Conservation (phyloP, 768 basidiomycete genomes). For the Pulveroboletus sp. region DNA sequence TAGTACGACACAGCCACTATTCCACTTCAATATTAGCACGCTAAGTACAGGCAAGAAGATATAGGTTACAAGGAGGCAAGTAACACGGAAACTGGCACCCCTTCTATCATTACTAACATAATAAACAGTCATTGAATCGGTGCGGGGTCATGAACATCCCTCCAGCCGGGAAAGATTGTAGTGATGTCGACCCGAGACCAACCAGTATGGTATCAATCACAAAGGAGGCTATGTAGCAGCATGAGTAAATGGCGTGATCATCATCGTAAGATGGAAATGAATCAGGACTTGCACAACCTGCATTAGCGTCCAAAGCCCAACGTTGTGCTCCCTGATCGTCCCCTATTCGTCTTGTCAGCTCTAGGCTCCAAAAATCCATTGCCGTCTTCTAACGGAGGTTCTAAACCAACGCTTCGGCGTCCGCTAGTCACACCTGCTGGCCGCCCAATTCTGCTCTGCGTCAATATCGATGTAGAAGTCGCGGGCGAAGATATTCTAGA, state of each 20-base stretch:
- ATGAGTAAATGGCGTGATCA: slow-evolving; percentile 9
- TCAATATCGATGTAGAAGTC: slow-evolving; percentile 29
- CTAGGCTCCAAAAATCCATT: slow-evolving; percentile 15
- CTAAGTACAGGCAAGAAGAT: too few species aligned
- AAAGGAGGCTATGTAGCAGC: slow-evolving; percentile 7
- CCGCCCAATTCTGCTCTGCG: slow-evolving; percentile 46
- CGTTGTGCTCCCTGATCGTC: slow-evolving; percentile 28
- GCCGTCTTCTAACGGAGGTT: slow-evolving; percentile 22
- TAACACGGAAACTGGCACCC: slow-evolving; percentile 8
- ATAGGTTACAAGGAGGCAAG: too few species aligned
- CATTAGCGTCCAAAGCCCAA: slow-evolving; percentile 19
- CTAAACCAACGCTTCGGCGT: slow-evolving; percentile 40
- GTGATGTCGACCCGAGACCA: slow-evolving; percentile 23
- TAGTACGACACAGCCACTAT: slow-evolving; percentile 12
- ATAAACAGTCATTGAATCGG: slow-evolving; percentile 23
- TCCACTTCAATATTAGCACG: not conserved
- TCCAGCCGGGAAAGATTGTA: slow-evolving; percentile 8
- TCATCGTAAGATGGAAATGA: slow-evolving; percentile 8
- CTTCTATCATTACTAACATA: slow-evolving; percentile 25
- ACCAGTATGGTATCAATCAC: slow-evolving; percentile 10
- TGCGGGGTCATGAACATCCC: too few species aligned
- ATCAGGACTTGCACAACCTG: slow-evolving; percentile 14
- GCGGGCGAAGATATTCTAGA: slow-evolving; percentile 40
- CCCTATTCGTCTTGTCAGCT: slow-evolving; percentile 20
- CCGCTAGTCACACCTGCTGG: slow-evolving; percentile 38